Conservation (phyloP, 2,329 filamentous ascomycete genomes). For the Alternaria brassicae region DNA sequence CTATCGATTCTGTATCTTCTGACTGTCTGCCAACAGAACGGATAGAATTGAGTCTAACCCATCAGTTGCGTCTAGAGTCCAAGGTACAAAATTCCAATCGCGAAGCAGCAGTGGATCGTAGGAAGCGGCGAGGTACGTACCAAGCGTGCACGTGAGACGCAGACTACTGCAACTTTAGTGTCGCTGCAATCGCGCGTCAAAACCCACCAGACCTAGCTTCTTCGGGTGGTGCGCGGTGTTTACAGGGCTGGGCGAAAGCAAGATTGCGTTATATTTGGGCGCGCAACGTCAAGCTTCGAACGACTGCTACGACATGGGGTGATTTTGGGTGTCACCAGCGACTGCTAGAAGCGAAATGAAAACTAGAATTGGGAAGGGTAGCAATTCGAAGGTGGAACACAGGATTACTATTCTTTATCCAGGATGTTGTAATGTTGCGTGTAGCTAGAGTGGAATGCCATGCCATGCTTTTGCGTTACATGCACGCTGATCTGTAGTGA, state of each 20-base stretch:
- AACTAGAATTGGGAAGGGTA: not conserved
- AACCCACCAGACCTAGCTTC: conserved; percentile 13
- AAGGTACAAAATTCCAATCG: conserved; percentile 12
- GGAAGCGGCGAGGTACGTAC: conserved; percentile 26
- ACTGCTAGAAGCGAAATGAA: conserved; percentile 1
- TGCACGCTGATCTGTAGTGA: conserved; percentile 5
- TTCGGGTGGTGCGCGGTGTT: conserved; percentile 10
- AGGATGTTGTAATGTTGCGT: not conserved
- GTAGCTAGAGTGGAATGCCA: not conserved
- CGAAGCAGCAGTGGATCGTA: conserved; percentile 11
- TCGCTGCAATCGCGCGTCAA: conserved; percentile 11
- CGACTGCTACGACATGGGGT: conserved; percentile 3
- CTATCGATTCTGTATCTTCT: not conserved
- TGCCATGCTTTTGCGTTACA: conserved; percentile 3
- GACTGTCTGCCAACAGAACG: conserved; percentile 3
- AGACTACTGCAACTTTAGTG: conserved; percentile 15
- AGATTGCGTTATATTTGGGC: conserved; percentile 16
- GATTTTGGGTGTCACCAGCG: not conserved
- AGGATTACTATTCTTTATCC: not conserved
- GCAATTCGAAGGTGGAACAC: not conserved
- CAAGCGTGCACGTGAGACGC: conserved; percentile 19
- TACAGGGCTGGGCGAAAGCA: conserved; percentile 20
- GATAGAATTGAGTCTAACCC: conserved; percentile 1
- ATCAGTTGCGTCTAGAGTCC: conserved; percentile 8
- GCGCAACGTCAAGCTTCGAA: conserved; percentile 5